Base-by-base conservation (phyloP, 2,329 filamentous ascomycete genomes). In the Ceratocystis albifundus region DNA sequence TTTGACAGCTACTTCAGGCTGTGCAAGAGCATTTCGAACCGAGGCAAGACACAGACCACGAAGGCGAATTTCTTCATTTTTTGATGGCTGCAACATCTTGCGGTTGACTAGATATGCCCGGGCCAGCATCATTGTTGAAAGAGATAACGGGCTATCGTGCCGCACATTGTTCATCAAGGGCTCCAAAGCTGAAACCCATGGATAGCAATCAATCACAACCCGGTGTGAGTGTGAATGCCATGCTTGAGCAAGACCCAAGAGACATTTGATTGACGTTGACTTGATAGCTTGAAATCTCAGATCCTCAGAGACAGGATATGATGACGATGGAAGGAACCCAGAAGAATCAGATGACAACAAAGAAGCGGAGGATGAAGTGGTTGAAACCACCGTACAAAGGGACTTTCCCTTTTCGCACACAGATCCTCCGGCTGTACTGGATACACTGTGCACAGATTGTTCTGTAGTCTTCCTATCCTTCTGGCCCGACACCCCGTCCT, bases 171-270 rank as follows among this genome's bases (percentile, higher is more conserved):
- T 20, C 67, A 68, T 66, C n/a, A 68, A 44, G n/a, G 67, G 64
- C 57, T 68, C 67, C 50, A 68, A 44, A 1, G 32, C 61, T 45
- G 64, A 61, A 8, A 68, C 64, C 67, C 67, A 68, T 17, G 67
- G 67, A n/a, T 68, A 68, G 36, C 67, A 68, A n/a, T 68, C 67
- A 20, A 68, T 66, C 48, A 68, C 67, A 3, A 68, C 61, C 1
- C 61, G 41, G 30, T 66, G 53, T 1, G 67, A 64, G 57, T 68
- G 64, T 6, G 28, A 55, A 4, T 46, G 44, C 67, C 64, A 68
- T n/a, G 65, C 30, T 5, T 68, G 64, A 17, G 64, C 22, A 10
- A 45, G 67, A 8, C 64, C 64, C 20, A 46, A 25, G 3, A 68
- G 53, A 17, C 28, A 44, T 12, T 41, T 57, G 15, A 62, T 28